Conservation (phyloP, 495 filamentous ascomycete genomes). For the Podospora didyma region DNA sequence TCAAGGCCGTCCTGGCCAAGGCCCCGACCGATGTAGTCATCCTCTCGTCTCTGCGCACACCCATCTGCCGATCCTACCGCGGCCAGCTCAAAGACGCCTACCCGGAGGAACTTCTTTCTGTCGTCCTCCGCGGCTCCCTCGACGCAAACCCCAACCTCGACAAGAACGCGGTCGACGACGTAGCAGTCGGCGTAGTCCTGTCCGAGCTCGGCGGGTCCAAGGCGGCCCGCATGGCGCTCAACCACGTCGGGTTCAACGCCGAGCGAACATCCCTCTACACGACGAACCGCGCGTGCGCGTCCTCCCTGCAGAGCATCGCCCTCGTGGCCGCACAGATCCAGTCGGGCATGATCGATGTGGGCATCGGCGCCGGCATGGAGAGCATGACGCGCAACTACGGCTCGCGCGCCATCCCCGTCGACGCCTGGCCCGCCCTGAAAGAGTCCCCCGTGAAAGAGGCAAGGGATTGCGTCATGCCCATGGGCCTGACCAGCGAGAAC, state of each 20-base stretch:
- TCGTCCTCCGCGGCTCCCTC: slow-evolving; percentile 79
- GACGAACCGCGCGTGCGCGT: slow-evolving; percentile 81
- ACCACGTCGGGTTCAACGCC: slow-evolving; percentile 70
- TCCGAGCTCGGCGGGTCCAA: slow-evolving; percentile 89
- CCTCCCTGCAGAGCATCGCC: slow-evolving; percentile 70
- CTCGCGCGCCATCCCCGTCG: slow-evolving; percentile 71
- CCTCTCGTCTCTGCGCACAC: slow-evolving; percentile 81
- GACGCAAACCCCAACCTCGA: slow-evolving; percentile 71
- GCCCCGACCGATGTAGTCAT: slow-evolving; percentile 80
- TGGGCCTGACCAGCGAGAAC: slow-evolving; percentile 92
- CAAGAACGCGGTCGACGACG: slow-evolving; percentile 68
- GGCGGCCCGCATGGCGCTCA: slow-evolving; percentile 85
- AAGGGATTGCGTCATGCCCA: slow-evolving; percentile 84
- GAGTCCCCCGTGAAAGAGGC: slow-evolving; percentile 64
- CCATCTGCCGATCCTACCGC: slow-evolving; percentile 75
- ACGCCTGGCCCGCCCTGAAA: slow-evolving; percentile 71
- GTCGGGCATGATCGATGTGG: slow-evolving; percentile 67
- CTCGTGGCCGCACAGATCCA: slow-evolving; percentile 66
- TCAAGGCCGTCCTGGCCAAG: slow-evolving; percentile 75
- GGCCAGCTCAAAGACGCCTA: slow-evolving; percentile 84
- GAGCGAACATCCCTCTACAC: slow-evolving; percentile 70
- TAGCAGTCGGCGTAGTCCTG: slow-evolving; percentile 82
- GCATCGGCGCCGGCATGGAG: slow-evolving; percentile 88
- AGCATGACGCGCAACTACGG: slow-evolving; percentile 92
- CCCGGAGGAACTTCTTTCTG: slow-evolving; percentile 80